These are phyloP conservation scores for Murraya paniculata DNA, from an alignment of 345 rosid species.

Conservation along the genomic window DNA sequence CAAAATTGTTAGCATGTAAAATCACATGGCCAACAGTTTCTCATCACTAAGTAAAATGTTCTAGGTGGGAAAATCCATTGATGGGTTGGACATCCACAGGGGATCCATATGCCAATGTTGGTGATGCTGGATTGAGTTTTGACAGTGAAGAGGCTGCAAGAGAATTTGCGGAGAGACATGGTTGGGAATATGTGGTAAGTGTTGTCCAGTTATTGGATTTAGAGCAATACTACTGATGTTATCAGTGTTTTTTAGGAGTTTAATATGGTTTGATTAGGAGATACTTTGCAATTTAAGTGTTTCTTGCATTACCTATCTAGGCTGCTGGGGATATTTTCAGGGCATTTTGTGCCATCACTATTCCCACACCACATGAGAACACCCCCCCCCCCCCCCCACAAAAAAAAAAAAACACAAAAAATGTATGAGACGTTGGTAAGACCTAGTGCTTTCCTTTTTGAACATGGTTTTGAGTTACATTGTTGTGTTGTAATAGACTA, in stretches of 20 bases:
- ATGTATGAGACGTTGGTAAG: background rate
- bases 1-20: background rate
- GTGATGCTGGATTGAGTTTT: constrained; percentile 76
- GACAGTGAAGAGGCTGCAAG: constrained; percentile 81
- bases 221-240: background rate
- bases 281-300: background rate
- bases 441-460: background rate
- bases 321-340: background rate
- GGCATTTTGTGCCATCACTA: background rate
- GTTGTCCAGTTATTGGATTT: background rate
- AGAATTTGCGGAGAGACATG: constrained; percentile 83
- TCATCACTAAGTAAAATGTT: background rate
- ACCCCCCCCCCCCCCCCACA: no score
- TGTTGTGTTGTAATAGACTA: background rate
- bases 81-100: constrained; percentile 99
- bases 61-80: constrained; percentile 98
- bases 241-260: background rate
- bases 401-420: no score
- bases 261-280: background rate
- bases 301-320: background rate
- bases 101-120: constrained; percentile 98
- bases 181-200: constrained; percentile 84
- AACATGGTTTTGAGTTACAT: background rate
- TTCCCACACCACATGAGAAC: background rate
- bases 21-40: background rate